These are phyloP conservation scores for Haematococcus sp. DNA, from an alignment of 139 green algal genomes.

Conservation along the genomic window DNA sequence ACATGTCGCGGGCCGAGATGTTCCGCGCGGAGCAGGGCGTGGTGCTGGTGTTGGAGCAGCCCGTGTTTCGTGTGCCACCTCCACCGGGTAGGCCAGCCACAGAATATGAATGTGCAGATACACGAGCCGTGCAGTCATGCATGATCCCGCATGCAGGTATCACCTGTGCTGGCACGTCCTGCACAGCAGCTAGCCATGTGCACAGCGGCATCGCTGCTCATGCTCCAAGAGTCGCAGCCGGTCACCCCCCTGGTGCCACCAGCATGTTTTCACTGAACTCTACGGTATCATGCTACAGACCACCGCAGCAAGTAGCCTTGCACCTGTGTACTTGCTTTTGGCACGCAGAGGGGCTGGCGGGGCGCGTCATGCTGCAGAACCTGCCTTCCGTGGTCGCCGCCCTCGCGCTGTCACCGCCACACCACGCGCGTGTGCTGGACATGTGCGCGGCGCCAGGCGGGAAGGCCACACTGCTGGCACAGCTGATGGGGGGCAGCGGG, in stretches of 20 bases:
- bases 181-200: too few relatives aligned
- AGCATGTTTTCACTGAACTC: too few relatives aligned
- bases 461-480: constrained; percentile 87
- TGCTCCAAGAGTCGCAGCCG: too few relatives aligned
- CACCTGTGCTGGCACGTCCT: too few relatives aligned
- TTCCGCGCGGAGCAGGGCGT: constrained; percentile 49
- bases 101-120: too few relatives aligned
- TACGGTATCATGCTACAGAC: too few relatives aligned
- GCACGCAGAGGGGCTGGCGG: constrained; percentile 5
- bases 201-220: too few relatives aligned
- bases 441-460: constrained; percentile 90
- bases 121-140: background rate
- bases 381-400: constrained; percentile 71
- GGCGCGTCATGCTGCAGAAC: constrained; percentile 77
- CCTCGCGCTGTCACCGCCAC: constrained; percentile 54
- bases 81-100: constrained; percentile 14
- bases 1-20: constrained; percentile 46
- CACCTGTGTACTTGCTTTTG: background rate
- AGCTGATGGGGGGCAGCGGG: constrained; percentile 78
- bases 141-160: too few relatives aligned
- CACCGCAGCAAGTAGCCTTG: too few relatives aligned
- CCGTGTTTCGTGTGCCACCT: constrained; percentile 36
- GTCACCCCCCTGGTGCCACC: too few relatives aligned
- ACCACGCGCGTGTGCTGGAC: constrained; percentile 72
- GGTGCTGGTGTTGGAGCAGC: constrained; percentile 42